Evolutionary conservation across 768 basidiomycete genomes (phyloP).

Genomic region (Serendipita sp.): DNA sequence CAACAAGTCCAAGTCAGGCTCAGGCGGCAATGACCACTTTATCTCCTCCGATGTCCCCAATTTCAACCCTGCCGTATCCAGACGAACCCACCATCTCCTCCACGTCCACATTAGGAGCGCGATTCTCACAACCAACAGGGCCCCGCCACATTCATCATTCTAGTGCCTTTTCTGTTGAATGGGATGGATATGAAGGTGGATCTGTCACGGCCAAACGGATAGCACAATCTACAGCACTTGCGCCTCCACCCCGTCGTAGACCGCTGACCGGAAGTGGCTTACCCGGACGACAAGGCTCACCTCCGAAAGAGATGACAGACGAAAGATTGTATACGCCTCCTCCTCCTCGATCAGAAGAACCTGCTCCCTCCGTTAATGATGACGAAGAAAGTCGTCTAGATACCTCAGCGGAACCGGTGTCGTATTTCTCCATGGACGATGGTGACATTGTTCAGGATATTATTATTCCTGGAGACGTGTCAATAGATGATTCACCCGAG

Average conservation of each 20-base stretch:
- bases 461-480: not conserved
- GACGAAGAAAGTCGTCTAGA: not conserved
- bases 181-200: not conserved
- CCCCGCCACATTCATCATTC: constrained; percentile 1
- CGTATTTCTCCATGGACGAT: not conserved
- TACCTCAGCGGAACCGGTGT: not conserved
- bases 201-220: not conserved
- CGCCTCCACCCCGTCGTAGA: constrained; percentile 19
- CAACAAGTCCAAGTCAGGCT: not conserved
- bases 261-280: constrained; percentile 15
- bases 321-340: not conserved
- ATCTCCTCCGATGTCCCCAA: not conserved
- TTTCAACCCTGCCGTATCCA: not conserved
- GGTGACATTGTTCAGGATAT: not conserved
- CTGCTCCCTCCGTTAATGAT: not conserved
- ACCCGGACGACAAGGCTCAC: constrained; percentile 6
- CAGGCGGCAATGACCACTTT: not conserved
- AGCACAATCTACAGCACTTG: constrained; percentile 13
- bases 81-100: not conserved
- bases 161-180: not conserved
- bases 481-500: not conserved
- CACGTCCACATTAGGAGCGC: not conserved
- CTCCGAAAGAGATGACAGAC: not conserved
- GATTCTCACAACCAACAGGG: not conserved
- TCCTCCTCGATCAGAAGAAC: not conserved